Base-by-base conservation (phyloP, 495 filamentous ascomycete species). In the Tetracladium marchalianum region DNA sequence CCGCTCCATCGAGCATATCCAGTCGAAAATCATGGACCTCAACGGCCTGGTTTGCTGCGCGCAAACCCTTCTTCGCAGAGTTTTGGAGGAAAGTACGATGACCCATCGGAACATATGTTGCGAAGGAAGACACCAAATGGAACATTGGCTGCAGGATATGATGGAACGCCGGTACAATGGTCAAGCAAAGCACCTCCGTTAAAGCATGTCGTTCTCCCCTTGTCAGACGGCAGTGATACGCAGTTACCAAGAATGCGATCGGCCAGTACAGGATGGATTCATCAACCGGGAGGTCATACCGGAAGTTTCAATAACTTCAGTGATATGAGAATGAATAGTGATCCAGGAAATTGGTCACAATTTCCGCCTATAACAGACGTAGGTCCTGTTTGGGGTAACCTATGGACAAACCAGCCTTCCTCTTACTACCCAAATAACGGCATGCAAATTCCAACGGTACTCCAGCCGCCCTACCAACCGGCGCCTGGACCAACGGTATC, bases 101-200 rank as follows among this genome's bases (percentile, higher is more conserved):
- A 59, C 42, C 44, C 47, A 4, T 47, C 62, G 13, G 89, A 96
- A 64, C 80, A 97, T 64, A 82, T 87, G 44, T 70, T 98, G 35
- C 76, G 92, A 50, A 78, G 92, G 39, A 98, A 98, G 60, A 97
- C 92, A 8, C 92, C 92, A 9, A 93, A 82, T 54, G 92, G 92
- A 17, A 95, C 89, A 15, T 74, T 98, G 44, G 85, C 88, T 43
- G 90, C 86, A 46, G 90, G 88, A 11, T 98, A 98, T 58, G 90
- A 97, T 74, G 90, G 87, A 10, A 87, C 84, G 6, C 77, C 81
- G 1, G 70, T 80, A 22, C 86, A 92, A 60, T 79, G 82, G 58
- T 77, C 75, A 4, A 77, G 80, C 15, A 84, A 85, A 38, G 86
- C 87, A 32, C 87, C 84, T 40, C 78, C 85, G 2, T 66, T 77